A percentile compares a stretch with the other conserved stretches of the same genome.
These are phyloP conservation scores for Cladosporium sp. DNA, from an alignment of 2,329 filamentous ascomycete species.

Conservation along the genomic window DNA sequence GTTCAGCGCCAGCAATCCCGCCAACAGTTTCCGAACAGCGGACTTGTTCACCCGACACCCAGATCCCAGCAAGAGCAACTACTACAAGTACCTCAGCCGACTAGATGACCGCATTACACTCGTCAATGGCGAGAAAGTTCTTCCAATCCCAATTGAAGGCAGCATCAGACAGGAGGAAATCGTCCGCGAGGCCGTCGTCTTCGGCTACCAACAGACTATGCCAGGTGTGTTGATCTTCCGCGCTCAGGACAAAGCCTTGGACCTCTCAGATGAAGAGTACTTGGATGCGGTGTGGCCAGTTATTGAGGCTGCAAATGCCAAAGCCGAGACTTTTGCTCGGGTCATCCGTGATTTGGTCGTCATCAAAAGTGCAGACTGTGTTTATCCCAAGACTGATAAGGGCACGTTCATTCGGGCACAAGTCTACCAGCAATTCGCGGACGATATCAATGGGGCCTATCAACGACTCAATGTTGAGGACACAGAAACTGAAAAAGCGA, in stretches of 20 bases:
- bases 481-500: constrained; percentile 20
- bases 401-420: constrained; percentile 52
- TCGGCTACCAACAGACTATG: constrained; percentile 50
- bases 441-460: constrained; percentile 46
- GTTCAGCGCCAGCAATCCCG: constrained; percentile 32
- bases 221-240: constrained; percentile 51
- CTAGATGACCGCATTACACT: constrained; percentile 46
- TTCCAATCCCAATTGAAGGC: constrained; percentile 49
- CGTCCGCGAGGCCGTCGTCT: constrained; percentile 54
- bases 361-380: constrained; percentile 41
- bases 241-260: constrained; percentile 40
- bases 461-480: constrained; percentile 20
- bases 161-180: constrained; percentile 48
- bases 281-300: constrained; percentile 47
- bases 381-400: constrained; percentile 53
- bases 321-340: constrained; percentile 49
- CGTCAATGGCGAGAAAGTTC: constrained; percentile 48
- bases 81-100: constrained; percentile 45
- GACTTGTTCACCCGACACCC: constrained; percentile 41
- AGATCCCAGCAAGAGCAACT: constrained; percentile 39
- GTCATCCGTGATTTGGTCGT: constrained; percentile 51
- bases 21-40: constrained; percentile 47
- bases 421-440: constrained; percentile 46
- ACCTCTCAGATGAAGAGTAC: constrained; percentile 42
- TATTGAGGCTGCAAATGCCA: constrained; percentile 48